phyloP scores from a whole-genome alignment of 768 basidiomycete genomes.

The Candolleomyces aberdarensis region DNA sequence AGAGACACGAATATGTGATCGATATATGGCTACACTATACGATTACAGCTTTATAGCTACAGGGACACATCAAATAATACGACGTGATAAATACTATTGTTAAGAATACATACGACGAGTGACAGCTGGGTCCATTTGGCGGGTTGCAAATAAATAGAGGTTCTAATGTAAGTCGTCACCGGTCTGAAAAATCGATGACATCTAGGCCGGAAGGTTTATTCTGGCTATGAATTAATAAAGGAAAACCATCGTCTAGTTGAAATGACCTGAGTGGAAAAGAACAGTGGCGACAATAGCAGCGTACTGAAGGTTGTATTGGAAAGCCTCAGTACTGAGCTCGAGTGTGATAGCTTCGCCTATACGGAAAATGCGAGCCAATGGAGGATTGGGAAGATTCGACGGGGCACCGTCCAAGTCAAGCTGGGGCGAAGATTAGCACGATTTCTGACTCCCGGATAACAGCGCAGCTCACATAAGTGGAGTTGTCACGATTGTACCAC shows the following conservation, averaged over 20 bases:
- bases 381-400: not conserved
- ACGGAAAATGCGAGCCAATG: constrained; percentile 31
- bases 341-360: constrained; percentile 31
- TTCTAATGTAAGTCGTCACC: not conserved
- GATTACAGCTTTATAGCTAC: too few relatives aligned
- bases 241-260: constrained; percentile 30
- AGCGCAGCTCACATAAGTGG: not conserved
- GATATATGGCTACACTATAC: too few relatives aligned
- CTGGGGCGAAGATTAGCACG: too few relatives aligned
- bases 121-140: not conserved
- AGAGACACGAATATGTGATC: too few relatives aligned
- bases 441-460: too few relatives aligned
- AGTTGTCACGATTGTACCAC: not conserved
- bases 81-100: too few relatives aligned
- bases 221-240: not conserved
- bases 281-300: constrained; percentile 40
- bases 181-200: not conserved
- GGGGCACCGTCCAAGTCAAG: too few relatives aligned
- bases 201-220: not conserved
- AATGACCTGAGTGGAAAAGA: constrained; percentile 42
- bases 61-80: too few relatives aligned
- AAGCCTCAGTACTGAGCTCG: constrained; percentile 44
- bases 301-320: constrained; percentile 45
- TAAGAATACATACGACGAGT: too few relatives aligned
- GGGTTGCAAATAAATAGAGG: not conserved